A percentile compares a stretch with the other conserved stretches of the same genome.
phyloP scores from a whole-genome alignment of 2,329 filamentous ascomycete genomes.

The Mariannaea sp. region DNA sequence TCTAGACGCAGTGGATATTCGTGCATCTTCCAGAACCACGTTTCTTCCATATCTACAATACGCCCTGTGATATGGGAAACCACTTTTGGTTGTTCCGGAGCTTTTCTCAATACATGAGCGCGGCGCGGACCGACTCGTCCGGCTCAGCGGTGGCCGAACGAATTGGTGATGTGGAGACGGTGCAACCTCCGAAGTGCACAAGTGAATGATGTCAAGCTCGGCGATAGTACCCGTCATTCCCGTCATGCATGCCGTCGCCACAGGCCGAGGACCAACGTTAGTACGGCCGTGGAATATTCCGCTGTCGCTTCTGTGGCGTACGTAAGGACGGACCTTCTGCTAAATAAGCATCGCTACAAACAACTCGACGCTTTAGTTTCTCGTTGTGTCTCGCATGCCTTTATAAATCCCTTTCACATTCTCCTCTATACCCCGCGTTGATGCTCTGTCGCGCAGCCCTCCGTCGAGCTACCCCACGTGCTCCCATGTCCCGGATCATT shows the following conservation, averaged over 20 bases:
- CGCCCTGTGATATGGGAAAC: too few relatives aligned
- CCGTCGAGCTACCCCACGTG: slow-evolving; percentile 40
- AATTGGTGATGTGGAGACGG: slow-evolving; percentile 18
- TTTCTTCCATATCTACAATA: too few relatives aligned
- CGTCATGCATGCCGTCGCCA: slow-evolving; percentile 4
- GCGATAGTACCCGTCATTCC: slow-evolving; percentile 17
- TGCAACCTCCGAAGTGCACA: slow-evolving; percentile 19
- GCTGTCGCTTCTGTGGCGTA: neutral
- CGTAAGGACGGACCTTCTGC: too few relatives aligned
- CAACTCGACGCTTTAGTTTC: neutral
- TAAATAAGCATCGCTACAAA: too few relatives aligned
- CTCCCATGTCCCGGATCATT: slow-evolving; percentile 29
- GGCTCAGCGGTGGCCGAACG: slow-evolving; percentile 5
- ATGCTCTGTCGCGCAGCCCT: slow-evolving; percentile 44
- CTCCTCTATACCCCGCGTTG: slow-evolving; percentile 26
- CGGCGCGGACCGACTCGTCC: slow-evolving; percentile 17
- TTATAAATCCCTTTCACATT: slow-evolving; percentile 10
- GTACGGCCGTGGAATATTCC: too few relatives aligned
- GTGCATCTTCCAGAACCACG: too few relatives aligned
- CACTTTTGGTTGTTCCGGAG: neutral
- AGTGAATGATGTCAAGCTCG: slow-evolving; percentile 31
- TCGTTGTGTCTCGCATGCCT: slow-evolving; percentile 24
- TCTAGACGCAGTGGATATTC: too few relatives aligned
- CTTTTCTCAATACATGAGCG: neutral
- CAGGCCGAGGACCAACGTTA: slow-evolving; percentile 1